Evolutionary conservation across 371 early-diverging fungal genomes (phyloP), one percentile per base, ranked within the genome.

Genomic region (Lichtheimia corymbifera): DNA sequence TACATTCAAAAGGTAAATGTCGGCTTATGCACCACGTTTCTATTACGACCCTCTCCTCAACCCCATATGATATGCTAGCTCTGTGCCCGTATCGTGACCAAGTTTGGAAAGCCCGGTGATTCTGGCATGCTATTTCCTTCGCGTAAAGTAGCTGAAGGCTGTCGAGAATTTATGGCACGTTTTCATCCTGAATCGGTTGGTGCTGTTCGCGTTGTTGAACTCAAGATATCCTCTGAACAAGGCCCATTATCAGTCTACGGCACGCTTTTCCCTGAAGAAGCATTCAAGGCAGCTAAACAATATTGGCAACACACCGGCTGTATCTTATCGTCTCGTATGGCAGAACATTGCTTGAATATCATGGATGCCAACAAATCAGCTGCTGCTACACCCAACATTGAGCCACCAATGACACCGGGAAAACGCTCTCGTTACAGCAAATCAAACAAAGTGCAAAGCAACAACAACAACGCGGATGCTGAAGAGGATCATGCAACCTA

Each of bases 291-390:
- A 40, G 97, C 92, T 7, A 96, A 95, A 65, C 88, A 85, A 74
- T 96, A 87, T 62, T 97, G 98, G 98, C 97, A 97, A 72, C 97
- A 96, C 68, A 71, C 93, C 2, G 98, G 98, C 20, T 92, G 92
- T 44, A 92, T 89, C 53, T 83, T 97, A 42, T 87, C 92, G 1
- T 92, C 94, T 0, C 89, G 98, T 30, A 83, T 90, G 72, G 98
- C 98, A 1, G 89, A 91, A 42, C 85, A 90, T 58, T 89, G 91
- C 62, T 71, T 97, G 58, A 70, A 83, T 40, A 72, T 92, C 17
- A 66, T 92, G 59, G 85, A 80, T 24, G 72, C 53, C 35, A 40
- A 24, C 35, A n/a, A 44, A 30, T 22, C 35, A 50, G 52, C 55
- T 18, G 22, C 22, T 22, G 22, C 35, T 35, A 35, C 35, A 6